A percentile compares a stretch with the other conserved stretches of the same genome.
Evolutionary conservation across 257 asterid species (phyloP).

Genomic region (Scutellaria barbata): DNA sequence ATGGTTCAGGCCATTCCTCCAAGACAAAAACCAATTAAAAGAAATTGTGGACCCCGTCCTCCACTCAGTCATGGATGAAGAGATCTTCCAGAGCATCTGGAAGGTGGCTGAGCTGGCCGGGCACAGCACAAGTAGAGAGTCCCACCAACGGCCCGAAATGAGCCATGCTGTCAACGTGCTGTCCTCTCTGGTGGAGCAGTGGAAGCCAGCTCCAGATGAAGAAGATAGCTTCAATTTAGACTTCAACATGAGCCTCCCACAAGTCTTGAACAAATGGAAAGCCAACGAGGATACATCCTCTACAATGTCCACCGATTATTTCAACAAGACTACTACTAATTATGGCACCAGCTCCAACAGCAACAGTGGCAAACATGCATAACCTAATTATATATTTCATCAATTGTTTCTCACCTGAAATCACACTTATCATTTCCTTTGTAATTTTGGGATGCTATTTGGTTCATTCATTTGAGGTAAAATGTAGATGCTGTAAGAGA

Average conservation of each 20-base stretch:
- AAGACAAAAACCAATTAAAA: conserved; percentile 50
- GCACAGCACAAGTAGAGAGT: conserved; percentile 74
- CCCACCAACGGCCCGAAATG: conserved; percentile 80
- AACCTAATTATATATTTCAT: conserved; percentile 1
- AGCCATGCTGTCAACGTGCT: conserved; percentile 71
- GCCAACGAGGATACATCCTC: conserved; percentile 46
- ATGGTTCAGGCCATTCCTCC: conserved; percentile 65
- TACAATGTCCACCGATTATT: conserved; percentile 40
- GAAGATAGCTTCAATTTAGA: conserved; percentile 46
- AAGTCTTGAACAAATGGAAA: conserved; percentile 75
- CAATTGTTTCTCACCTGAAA: conserved; percentile 9
- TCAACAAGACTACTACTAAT: conserved; percentile 23
- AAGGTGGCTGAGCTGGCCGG: conserved; percentile 77
- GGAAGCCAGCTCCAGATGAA: conserved; percentile 59
- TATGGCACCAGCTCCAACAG: conserved; percentile 34
- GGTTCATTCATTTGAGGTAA: not conserved
- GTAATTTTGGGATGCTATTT: conserved; percentile 25
- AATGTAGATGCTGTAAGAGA: conserved; percentile 11
- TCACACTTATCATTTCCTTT: not conserved
- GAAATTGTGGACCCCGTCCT: conserved; percentile 55
- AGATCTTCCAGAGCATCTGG: conserved; percentile 53
- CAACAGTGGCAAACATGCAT: conserved; percentile 15
- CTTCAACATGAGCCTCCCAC: conserved; percentile 58
- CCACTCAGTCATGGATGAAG: conserved; percentile 46
- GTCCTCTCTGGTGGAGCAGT: conserved; percentile 69